These are phyloP conservation scores for Yarrowia osloensis DNA, from an alignment of 805 yeast species.

Conservation along the genomic window DNA sequence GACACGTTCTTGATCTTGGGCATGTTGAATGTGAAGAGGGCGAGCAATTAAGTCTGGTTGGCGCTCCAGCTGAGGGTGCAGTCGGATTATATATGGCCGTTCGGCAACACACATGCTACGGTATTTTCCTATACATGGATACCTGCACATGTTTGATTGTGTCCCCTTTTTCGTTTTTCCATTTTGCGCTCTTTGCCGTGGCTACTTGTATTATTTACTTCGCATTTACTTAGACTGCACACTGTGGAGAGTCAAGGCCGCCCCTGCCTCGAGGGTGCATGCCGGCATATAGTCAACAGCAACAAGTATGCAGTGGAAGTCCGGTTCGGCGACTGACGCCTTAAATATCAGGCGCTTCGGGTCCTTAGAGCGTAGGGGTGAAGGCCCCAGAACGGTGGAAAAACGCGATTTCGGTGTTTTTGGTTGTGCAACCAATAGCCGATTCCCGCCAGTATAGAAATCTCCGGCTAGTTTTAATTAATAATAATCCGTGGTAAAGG, in stretches of 20 bases:
- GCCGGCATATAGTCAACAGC: neutral
- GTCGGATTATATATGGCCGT: neutral
- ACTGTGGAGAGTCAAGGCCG: slow-evolving; percentile 1
- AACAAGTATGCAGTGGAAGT: neutral
- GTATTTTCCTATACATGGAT: neutral
- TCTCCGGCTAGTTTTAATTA: neutral
- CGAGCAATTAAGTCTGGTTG: neutral
- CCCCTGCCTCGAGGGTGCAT: slow-evolving; percentile 13
- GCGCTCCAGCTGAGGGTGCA: neutral
- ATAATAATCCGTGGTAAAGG: neutral
- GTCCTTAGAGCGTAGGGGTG: too few relatives aligned
- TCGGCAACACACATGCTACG: neutral
- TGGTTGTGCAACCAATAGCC: neutral
- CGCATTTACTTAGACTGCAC: neutral
- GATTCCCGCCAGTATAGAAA: neutral
- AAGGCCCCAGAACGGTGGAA: too few relatives aligned
- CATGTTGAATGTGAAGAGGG: too few relatives aligned
- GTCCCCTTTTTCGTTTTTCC: neutral
- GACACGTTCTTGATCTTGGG: slow-evolving; percentile 19
- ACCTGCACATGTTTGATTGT: neutral
- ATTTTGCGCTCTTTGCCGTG: neutral
- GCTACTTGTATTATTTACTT: neutral
- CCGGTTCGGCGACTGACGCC: neutral
- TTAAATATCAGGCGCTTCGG: neutral
- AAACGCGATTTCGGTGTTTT: too few relatives aligned